phyloP scores from a whole-genome alignment of 1,139 yeast species.

The Kazachstania sp. region DNA sequence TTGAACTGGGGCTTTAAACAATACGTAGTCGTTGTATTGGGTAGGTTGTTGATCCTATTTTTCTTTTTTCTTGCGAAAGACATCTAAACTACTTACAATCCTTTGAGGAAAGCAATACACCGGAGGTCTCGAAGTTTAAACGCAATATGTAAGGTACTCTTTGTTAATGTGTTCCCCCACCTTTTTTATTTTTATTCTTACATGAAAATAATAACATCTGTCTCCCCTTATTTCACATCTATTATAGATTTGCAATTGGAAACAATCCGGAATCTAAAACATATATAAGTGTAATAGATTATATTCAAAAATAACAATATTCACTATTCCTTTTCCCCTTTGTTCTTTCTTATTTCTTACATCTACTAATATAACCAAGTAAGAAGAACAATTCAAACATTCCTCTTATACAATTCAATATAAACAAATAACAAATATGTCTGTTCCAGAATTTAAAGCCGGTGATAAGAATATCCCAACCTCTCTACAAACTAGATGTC shows the following conservation, averaged over 20 bases:
- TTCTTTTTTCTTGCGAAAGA: neutral
- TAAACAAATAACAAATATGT: constrained; percentile 7
- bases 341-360: neutral
- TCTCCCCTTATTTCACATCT: neutral
- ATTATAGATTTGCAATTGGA: neutral
- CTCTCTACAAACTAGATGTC: constrained; percentile 12
- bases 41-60: neutral
- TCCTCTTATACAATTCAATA: neutral
- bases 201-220: neutral
- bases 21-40: neutral
- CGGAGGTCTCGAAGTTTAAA: neutral
- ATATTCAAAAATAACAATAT: neutral
- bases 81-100: neutral
- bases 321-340: neutral
- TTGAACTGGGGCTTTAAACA: neutral
- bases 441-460: constrained; percentile 13
- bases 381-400: neutral
- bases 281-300: neutral
- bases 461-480: constrained; percentile 9
- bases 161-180: neutral
- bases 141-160: neutral
- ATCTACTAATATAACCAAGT: neutral
- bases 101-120: neutral
- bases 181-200: neutral
- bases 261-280: neutral